A percentile compares a stretch with the other conserved stretches of the same genome.
Conservation (phyloP, 2,329 filamentous ascomycete species). For the Alternaria panax region DNA sequence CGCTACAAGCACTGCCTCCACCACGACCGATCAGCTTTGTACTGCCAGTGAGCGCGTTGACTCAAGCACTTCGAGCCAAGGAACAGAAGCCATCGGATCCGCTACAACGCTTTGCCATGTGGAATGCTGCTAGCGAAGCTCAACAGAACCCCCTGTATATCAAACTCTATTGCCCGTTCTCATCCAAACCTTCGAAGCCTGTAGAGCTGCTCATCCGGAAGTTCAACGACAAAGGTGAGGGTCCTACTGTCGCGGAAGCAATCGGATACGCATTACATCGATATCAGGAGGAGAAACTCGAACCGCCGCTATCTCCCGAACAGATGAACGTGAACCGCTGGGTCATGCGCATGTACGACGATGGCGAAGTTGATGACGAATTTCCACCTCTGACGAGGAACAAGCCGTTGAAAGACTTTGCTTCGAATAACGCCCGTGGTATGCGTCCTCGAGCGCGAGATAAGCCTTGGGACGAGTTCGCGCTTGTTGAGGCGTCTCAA, state of each 20-base stretch:
- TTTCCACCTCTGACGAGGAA: conserved; percentile 80
- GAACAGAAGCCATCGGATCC: conserved; percentile 73
- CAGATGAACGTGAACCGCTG: conserved; percentile 82
- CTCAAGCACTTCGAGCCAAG: conserved; percentile 75
- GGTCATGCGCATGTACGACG: conserved; percentile 83
- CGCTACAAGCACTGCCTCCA: conserved; percentile 73
- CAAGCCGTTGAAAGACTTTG: conserved; percentile 78
- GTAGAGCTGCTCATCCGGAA: conserved; percentile 76
- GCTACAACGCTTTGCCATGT: conserved; percentile 77
- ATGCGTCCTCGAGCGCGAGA: conserved; percentile 71
- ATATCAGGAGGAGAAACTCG: conserved; percentile 77
- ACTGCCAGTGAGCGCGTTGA: conserved; percentile 74
- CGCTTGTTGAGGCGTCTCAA: conserved; percentile 74
- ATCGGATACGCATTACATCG: conserved; percentile 81
- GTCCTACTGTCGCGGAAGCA: conserved; percentile 78
- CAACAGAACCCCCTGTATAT: conserved; percentile 71
- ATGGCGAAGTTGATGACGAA: conserved; percentile 84
- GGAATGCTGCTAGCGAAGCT: conserved; percentile 79
- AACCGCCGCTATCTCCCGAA: conserved; percentile 69
- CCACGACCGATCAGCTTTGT: conserved; percentile 75
- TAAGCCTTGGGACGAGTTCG: conserved; percentile 83
- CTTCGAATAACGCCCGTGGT: conserved; percentile 76
- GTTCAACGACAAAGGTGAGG: conserved; percentile 72
- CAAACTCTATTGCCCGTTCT: conserved; percentile 79
- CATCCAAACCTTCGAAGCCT: conserved; percentile 68